phyloP scores from a whole-genome alignment of 495 filamentous ascomycete species.

The Friedmanniomyces simplex region DNA sequence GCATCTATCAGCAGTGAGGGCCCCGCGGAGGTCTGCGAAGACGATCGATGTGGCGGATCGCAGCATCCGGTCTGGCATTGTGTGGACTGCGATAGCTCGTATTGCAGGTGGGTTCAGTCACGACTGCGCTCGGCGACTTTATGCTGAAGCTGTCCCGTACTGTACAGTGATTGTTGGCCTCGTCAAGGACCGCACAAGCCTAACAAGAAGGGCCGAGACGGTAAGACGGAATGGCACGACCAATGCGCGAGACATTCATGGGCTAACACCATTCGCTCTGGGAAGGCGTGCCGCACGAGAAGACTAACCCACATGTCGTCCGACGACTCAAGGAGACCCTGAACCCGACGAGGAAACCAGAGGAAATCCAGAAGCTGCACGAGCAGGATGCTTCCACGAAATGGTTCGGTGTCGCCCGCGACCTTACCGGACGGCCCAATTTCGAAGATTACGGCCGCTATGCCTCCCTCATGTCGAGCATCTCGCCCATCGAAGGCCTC shows the following conservation, averaged over 20 bases:
- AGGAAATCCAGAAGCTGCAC: slow-evolving; percentile 12
- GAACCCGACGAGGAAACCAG: slow-evolving; percentile 7
- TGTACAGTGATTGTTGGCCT: slow-evolving; percentile 19
- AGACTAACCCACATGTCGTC: slow-evolving; percentile 17
- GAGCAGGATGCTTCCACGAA: slow-evolving; percentile 20
- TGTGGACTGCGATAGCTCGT: slow-evolving; percentile 21
- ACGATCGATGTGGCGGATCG: slow-evolving; percentile 14
- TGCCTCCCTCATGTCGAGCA: slow-evolving; percentile 17
- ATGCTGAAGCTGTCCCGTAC: not conserved
- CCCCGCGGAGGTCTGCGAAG: slow-evolving; percentile 14
- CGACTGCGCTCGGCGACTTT: not conserved
- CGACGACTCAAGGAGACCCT: slow-evolving; percentile 14
- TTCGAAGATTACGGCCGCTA: slow-evolving; percentile 23
- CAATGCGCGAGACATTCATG: too few relatives aligned
- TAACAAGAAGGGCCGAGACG: slow-evolving; percentile 16
- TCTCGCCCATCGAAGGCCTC: slow-evolving; percentile 7
- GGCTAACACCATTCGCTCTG: too few relatives aligned
- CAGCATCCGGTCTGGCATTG: slow-evolving; percentile 14
- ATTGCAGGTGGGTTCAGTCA: slow-evolving; percentile 12
- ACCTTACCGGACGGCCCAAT: slow-evolving; percentile 13
- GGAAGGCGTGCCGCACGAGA: slow-evolving; percentile 8
- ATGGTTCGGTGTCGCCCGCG: slow-evolving; percentile 22
- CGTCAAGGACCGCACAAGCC: slow-evolving; percentile 19
- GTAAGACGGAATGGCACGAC: not conserved
- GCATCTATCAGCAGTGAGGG: slow-evolving; percentile 1